phyloP scores from a whole-genome alignment of 108 stramenopile genomes.

The Cyclotella baltica region DNA sequence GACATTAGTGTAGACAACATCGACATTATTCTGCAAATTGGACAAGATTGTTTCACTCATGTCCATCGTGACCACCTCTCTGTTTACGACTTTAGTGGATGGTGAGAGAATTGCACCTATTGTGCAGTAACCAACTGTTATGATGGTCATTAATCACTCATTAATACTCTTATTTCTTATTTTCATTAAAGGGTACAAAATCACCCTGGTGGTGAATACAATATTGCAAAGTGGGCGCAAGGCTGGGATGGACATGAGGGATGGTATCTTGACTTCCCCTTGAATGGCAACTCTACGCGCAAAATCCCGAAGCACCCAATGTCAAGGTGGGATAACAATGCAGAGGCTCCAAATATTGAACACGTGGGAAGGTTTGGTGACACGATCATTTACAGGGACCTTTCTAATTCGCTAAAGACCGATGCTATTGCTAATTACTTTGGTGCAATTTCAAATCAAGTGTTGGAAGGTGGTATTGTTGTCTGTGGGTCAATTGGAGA shows the following conservation, averaged over 20 bases:
- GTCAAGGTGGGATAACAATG: constrained; percentile 47
- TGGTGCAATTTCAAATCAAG: background rate
- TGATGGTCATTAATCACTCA: too few species aligned
- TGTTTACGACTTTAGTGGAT: constrained; percentile 71
- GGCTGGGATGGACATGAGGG: constrained; percentile 40
- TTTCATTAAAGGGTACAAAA: background rate
- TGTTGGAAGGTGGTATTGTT: background rate
- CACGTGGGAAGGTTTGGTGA: constrained; percentile 43
- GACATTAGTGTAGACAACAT: constrained; percentile 12
- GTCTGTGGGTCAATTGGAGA: constrained; percentile 60
- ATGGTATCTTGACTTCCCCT: constrained; percentile 50
- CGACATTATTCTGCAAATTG: constrained; percentile 48
- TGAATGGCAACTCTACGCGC: constrained; percentile 28
- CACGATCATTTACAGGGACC: constrained; percentile 12
- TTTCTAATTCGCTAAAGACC: constrained; percentile 24
- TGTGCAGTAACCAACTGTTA: too few species aligned
- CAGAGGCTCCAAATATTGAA: constrained; percentile 22
- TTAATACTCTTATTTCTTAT: too few species aligned
- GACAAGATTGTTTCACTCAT: constrained; percentile 48
- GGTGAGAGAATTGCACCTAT: constrained; percentile 19
- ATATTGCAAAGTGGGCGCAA: constrained; percentile 49
- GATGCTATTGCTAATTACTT: constrained; percentile 15
- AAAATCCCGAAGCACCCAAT: constrained; percentile 49
- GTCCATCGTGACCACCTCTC: constrained; percentile 61
- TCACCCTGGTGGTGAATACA: constrained; percentile 52